A percentile compares a stretch with the other conserved stretches of the same genome.
phyloP scores from a whole-genome alignment of 2,329 filamentous ascomycete genomes.

The Calonectria hawksworthii region DNA sequence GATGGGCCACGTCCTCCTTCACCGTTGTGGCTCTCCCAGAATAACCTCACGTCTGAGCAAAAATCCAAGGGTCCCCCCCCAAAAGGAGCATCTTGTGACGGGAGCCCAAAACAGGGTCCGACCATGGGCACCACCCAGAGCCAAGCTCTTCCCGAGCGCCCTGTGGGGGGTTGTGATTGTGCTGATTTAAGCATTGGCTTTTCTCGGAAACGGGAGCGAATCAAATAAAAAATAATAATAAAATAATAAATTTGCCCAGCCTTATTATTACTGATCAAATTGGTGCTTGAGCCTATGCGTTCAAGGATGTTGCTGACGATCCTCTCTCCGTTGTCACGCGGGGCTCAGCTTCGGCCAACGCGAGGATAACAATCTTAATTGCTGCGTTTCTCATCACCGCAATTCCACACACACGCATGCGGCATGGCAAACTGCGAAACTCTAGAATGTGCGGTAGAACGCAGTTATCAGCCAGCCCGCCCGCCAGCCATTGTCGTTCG shows the following conservation, averaged over 20 bases:
- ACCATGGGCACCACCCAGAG: slow-evolving; percentile 25
- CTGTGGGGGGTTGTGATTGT: slow-evolving; percentile 40
- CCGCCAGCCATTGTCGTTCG: not conserved
- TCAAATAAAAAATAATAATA: slow-evolving; percentile 12
- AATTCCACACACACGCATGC: not conserved
- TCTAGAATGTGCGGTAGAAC: slow-evolving; percentile 23
- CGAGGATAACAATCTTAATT: slow-evolving; percentile 4
- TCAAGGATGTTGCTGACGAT: not conserved
- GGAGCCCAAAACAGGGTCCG: slow-evolving; percentile 16
- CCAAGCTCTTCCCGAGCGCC: slow-evolving; percentile 21
- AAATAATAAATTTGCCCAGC: slow-evolving; percentile 4
- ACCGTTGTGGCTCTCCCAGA: not conserved
- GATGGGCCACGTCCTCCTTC: slow-evolving; percentile 6
- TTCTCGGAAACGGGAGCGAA: slow-evolving; percentile 9
- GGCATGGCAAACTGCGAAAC: not conserved
- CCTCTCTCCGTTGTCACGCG: not conserved
- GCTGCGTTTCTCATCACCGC: not conserved
- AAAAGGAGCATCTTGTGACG: slow-evolving; percentile 38
- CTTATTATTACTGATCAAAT: not conserved
- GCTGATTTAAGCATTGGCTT: slow-evolving; percentile 34
- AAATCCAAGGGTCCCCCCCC: slow-evolving; percentile 3
- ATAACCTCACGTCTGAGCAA: slow-evolving; percentile 28
- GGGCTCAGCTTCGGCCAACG: not conserved
- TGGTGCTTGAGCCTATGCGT: not conserved
- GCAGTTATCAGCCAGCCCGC: not conserved